Base-by-base conservation (phyloP, 2,329 filamentous ascomycete genomes). In the Botrytis medusae region DNA sequence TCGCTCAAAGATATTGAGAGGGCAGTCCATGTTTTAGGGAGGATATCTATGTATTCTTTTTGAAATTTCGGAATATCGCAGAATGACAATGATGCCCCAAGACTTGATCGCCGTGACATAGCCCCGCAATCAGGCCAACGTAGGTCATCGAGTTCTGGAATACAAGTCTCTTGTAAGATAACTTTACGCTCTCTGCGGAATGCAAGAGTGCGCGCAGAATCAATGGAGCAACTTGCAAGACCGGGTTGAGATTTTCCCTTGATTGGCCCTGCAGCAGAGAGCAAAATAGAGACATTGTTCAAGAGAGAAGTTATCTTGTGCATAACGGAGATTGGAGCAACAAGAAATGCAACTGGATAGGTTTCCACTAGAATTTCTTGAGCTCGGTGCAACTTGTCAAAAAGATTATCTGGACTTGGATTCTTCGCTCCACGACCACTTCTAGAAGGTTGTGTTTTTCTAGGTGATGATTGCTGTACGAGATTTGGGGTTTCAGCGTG, bases 1-100 rank as follows among this genome's bases (percentile, higher is more conserved):
- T 97, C 93, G 79, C 92, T 96, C 25, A 99, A 83, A 0, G 92
- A 92, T 62, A 99, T 84, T 0, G 95, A 98, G 16, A 99, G 85
- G 1, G 95, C 92, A 64, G 90, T 94, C 96, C 96, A 99, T 10
- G 87, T 86, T 57, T 86, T 83, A 0, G 96, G 97, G 9, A 99
- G 90, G 68, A 95, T 92, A 79, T 98, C 93, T 69, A 98, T 87
- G 78, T 94, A 97, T 63, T 95, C 89, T 75, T 87, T 86, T 80
- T 95, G 92, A 79, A 97, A 97, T 40, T 86, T 85, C 61, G 85
- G 82, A 78, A 90, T 86, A 75, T 91, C 86, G 16, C 85, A 72
- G 29, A 72, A 60, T 46, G 65, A 71, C 25, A 69, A 82, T 7
- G 84, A 82, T 72, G 85, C 80, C 1, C 84, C 85, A 29, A 88